Evolutionary conservation across 352 stramenopile species (phyloP).

Genomic region (Blastocystis sp.): DNA sequence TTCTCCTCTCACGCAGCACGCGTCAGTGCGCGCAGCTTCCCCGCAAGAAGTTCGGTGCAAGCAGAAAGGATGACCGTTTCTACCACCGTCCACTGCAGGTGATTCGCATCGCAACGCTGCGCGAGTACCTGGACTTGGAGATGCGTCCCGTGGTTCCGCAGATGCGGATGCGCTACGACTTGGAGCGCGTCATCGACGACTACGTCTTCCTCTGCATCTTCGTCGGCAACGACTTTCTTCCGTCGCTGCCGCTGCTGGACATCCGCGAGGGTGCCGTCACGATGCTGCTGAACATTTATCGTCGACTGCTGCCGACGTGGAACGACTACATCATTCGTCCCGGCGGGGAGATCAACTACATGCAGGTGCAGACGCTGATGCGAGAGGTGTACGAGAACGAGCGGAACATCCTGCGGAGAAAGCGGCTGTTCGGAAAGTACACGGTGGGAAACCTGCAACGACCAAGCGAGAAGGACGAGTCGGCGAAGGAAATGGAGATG

Average conservation of each 20-base stretch:
- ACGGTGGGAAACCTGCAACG: constrained; percentile 17
- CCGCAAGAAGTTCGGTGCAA: constrained; percentile 73
- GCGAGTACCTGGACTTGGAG: constrained; percentile 73
- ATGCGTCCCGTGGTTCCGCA: constrained; percentile 64
- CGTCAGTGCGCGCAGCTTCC: constrained; percentile 61
- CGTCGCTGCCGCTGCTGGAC: constrained; percentile 85
- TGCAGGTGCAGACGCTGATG: constrained; percentile 46
- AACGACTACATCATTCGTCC: constrained; percentile 45
- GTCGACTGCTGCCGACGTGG: constrained; percentile 6
- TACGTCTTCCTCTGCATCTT: constrained; percentile 97
- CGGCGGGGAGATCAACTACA: constrained; percentile 34
- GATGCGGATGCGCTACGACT: constrained; percentile 78
- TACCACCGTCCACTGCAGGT: constrained; percentile 66
- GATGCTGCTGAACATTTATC: constrained; percentile 62
- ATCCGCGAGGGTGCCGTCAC: constrained; percentile 67
- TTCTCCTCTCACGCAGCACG: not conserved
- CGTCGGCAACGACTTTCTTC: constrained; percentile 94
- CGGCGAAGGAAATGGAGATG: not conserved
- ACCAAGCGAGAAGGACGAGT: not conserved
- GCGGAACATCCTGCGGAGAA: constrained; percentile 22
- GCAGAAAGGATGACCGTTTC: constrained; percentile 60
- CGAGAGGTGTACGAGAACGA: constrained; percentile 29
- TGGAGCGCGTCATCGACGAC: constrained; percentile 89
- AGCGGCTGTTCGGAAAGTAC: constrained; percentile 37
- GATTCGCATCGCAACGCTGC: constrained; percentile 71